Percentiles rank a stretch among this genome's conserved stretches.
phyloP scores from a whole-genome alignment of 805 yeast genomes.

The Wickerhamomyces rabaulensis region DNA sequence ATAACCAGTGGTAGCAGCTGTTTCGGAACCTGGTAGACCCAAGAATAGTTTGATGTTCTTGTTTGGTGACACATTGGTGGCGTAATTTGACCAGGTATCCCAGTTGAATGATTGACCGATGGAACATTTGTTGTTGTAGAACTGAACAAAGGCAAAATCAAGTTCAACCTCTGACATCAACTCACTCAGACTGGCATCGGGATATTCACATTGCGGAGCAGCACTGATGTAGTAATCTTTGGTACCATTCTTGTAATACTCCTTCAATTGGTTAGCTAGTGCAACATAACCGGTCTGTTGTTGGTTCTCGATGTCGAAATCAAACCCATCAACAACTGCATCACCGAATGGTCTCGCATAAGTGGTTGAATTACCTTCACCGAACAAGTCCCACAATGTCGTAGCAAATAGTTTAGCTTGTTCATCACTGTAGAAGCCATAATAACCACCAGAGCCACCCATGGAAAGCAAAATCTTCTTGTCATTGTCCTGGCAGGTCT shows the following conservation, averaged over 20 bases:
- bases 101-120: conserved; percentile 39
- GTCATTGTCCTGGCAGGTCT: conserved; percentile 69
- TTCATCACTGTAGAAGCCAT: conserved; percentile 58
- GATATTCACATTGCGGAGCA: conserved; percentile 71
- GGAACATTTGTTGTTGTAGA: conserved; percentile 59
- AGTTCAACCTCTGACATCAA: conserved; percentile 43
- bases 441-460: conserved; percentile 58
- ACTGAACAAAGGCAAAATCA: conserved; percentile 65
- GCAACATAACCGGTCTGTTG: conserved; percentile 56
- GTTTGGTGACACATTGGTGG: conserved; percentile 33
- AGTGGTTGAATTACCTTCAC: conserved; percentile 43
- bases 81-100: conserved; percentile 37
- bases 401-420: conserved; percentile 63
- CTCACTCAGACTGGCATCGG: conserved; percentile 49
- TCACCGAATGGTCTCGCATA: conserved; percentile 60
- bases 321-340: conserved; percentile 80
- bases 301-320: conserved; percentile 73
- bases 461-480: conserved; percentile 68
- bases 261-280: conserved; percentile 43
- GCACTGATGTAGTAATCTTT: conserved; percentile 55
- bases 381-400: conserved; percentile 53
- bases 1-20: conserved; percentile 53
- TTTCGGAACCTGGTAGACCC: conserved; percentile 50
- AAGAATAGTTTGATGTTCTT: conserved; percentile 50
- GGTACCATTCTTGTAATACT: conserved; percentile 32